phyloP scores from a whole-genome alignment of 257 asterid species.

The Capsicum rhomboideum region DNA sequence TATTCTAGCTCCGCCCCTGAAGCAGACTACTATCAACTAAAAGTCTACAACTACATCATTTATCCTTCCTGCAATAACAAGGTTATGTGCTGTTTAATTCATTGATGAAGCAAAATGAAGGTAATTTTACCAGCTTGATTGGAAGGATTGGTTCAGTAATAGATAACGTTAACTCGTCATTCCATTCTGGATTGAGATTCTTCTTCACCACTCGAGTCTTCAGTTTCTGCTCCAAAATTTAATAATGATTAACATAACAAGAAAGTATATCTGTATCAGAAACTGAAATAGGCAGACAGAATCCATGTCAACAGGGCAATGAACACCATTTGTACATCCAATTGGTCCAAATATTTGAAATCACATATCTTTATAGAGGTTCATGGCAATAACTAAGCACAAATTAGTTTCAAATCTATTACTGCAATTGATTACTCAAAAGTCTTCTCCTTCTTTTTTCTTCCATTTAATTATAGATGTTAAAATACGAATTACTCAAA shows the following conservation, averaged over 20 bases:
- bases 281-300: too few relatives aligned
- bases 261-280: not conserved
- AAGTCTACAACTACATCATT: not conserved
- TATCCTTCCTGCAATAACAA: not conserved
- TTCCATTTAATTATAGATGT: not conserved
- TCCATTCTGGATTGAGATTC: constrained; percentile 72
- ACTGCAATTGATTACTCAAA: not conserved
- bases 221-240: constrained; percentile 37
- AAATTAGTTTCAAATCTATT: not conserved
- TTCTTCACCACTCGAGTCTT: constrained; percentile 68
- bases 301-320: too few relatives aligned
- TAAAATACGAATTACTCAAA: not conserved
- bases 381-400: not conserved
- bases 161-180: constrained; percentile 61
- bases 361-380: not conserved
- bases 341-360: not conserved
- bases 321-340: not conserved
- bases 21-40: not conserved
- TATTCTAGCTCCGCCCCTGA: not conserved
- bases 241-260: not conserved
- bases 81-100: not conserved
- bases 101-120: not conserved
- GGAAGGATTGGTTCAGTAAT: constrained; percentile 46
- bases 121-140: constrained; percentile 41
- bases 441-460: not conserved